Base-by-base conservation (phyloP, 257 asterid species). In the Paraleonurus japonicus region DNA sequence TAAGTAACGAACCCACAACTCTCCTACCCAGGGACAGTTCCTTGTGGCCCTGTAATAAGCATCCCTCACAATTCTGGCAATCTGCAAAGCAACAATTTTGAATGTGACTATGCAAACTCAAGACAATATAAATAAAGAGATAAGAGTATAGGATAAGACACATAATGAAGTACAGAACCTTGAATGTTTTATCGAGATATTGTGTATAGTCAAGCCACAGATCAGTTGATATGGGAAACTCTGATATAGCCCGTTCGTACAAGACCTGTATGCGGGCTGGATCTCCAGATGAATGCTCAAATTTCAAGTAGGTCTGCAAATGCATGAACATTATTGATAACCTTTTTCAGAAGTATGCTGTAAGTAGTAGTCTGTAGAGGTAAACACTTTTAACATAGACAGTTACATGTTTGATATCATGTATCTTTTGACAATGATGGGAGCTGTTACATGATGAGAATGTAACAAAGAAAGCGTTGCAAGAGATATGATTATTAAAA, bases 21-120 rank as follows among this genome's bases (percentile, higher is more conserved):
- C 95, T 69, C 97, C 97, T 59, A 90, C 79, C 97, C 98, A 92
- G 55, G 96, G 95, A 79, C 98, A 95, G 87, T 95, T 95, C 80
- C 94, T 89, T 73, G 96, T 83, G 70, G 99, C 98, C 84, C 97
- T 83, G 76, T 81, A 75, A 79, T 95, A 88, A 66, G 85, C 86
- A 22, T 87, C 92, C 84, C 84, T 90, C 80, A 88, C 95, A 73
- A 88, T 81, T 67, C 83, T 89, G 67, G 97, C 86, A 50, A 92
- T 82, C 99, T 95, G 88, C 71, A 78, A 81, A 30, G 60, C 41
- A 28, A 47, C 51, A 70, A 30, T 27, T 75, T 37, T 23, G 55
- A 66, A 73, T 76, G 73, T 69, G 70, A 76, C 59, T 45, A 48
- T 23, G 27, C 61, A 45, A 71, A 32, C 62, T 69, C 62, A 71